Conservation (phyloP, 2,329 filamentous ascomycete genomes). For the Scortechinia acanthostroma region DNA sequence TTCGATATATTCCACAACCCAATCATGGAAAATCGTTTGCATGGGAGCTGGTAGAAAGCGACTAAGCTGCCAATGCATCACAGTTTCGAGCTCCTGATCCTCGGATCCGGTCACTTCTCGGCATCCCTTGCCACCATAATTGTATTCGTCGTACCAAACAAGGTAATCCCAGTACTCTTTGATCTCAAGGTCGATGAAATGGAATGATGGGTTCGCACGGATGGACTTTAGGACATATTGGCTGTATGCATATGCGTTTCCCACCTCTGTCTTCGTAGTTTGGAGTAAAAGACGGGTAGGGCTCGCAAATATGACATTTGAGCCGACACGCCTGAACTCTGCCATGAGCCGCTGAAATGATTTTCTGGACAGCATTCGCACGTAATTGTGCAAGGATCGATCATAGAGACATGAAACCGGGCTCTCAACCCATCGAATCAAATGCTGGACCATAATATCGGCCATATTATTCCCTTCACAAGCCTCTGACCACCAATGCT, state of each 20-base stretch:
- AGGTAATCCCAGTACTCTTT: conserved; percentile 99
- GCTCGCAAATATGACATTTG: conserved; percentile 90
- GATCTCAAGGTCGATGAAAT: conserved; percentile 94
- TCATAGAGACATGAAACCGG: conserved; percentile 94
- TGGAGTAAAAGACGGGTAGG: conserved; percentile 84
- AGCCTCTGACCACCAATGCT: conserved; percentile 95
- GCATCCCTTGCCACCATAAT: conserved; percentile 92
- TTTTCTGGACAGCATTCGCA: conserved; percentile 97
- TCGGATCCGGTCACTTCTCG: conserved; percentile 71
- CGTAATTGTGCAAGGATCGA: conserved; percentile 86
- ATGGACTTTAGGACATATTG: conserved; percentile 98
- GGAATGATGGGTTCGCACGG: conserved; percentile 87
- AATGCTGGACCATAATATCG: conserved; percentile 91
- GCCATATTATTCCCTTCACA: conserved; percentile 88
- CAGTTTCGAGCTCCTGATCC: conserved; percentile 74
- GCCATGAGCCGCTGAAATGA: conserved; percentile 95
- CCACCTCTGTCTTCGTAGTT: conserved; percentile 92
- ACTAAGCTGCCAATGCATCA: conserved; percentile 98
- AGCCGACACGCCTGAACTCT: conserved; percentile 90
- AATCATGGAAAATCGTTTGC: conserved; percentile 80
- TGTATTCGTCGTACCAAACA: conserved; percentile 98
- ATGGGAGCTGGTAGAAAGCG: conserved; percentile 77
- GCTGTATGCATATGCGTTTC: conserved; percentile 91
- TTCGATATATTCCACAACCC: conserved; percentile 90
- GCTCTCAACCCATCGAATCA: conserved; percentile 94